Base-by-base conservation (phyloP, 2,329 filamentous ascomycete genomes). In the Botrytis sinoallii region DNA sequence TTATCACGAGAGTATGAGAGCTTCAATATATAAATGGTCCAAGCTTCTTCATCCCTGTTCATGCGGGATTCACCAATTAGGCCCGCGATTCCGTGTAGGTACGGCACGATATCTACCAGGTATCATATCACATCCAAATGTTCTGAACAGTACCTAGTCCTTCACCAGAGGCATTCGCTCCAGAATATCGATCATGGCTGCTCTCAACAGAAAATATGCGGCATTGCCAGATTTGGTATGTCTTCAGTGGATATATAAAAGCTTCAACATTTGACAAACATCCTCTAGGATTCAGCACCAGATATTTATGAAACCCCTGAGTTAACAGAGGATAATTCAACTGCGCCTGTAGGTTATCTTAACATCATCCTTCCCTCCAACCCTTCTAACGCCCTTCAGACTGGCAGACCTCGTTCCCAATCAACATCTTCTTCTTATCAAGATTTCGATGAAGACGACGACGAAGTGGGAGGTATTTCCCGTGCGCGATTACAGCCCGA, bases 251-350 rank as follows among this genome's bases (percentile, higher is more conserved):
- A 20, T 12, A 14, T 10, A 46, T 42, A 16, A 38, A 52, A 42
- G 46, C n/a, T 67, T 57, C 46, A 32, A 57, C 42, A 60, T 70
- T 67, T 65, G 71, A 59, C 70, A 44, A 71, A 63, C 20, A 44
- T 57, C 5, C 32, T 61, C 32, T 69, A 97, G 93, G 95, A 98
- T 84, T 92, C 92, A 72, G 94, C 95, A 42, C 95, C 95, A 77
- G 96, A 98, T 81, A 93, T 97, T 79, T 98, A 98, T 86, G 95
- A 98, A 84, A 98, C 96, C 25, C 95, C 95, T 77, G 95, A 97
- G 73, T 86, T 98, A 77, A 95, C 92, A 73, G 94, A 97, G 81
- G 95, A 97, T 83, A 92, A 90, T 76, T 97, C 94, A 35, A 97
- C 94, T 66, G 85, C 94, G 73, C 93, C 91, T 73, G 93, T 95